Evolutionary conservation across 257 asterid genomes (phyloP).

Genomic region (Thymus mandschuricus): DNA sequence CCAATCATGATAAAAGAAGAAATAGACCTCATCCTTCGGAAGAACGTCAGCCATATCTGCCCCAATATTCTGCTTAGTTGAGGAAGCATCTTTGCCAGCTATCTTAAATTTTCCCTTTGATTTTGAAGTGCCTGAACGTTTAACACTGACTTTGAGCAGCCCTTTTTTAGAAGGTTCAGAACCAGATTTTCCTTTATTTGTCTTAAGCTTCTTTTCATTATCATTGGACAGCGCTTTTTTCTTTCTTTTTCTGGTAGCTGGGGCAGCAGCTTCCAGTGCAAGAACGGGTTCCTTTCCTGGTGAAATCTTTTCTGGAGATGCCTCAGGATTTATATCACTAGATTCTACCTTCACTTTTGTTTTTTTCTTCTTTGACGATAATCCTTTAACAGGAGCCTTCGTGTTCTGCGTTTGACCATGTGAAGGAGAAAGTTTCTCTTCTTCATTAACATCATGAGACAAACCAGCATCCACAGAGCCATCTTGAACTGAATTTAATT

Average conservation of each 20-base stretch:
- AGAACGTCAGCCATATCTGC: slow-evolving; percentile 38
- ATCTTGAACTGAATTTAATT: slow-evolving; percentile 42
- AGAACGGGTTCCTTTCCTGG: slow-evolving; percentile 43
- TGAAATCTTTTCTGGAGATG: slow-evolving; percentile 41
- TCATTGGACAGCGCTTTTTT: slow-evolving; percentile 31
- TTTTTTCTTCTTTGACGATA: slow-evolving; percentile 42
- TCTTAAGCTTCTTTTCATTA: slow-evolving; percentile 48
- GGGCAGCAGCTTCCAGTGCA: slow-evolving; percentile 45
- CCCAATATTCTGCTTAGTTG: slow-evolving; percentile 35
- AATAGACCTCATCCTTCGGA: slow-evolving; percentile 63
- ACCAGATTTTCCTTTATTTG: slow-evolving; percentile 47
- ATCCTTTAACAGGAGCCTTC: slow-evolving; percentile 42
- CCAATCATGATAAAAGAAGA: slow-evolving; percentile 26
- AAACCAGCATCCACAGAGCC: slow-evolving; percentile 52
- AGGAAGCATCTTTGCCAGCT: slow-evolving; percentile 39
- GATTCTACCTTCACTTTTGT: slow-evolving; percentile 38
- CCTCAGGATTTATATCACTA: slow-evolving; percentile 41
- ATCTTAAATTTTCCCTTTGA: slow-evolving; percentile 46
- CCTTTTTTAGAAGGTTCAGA: slow-evolving; percentile 42
- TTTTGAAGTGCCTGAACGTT: slow-evolving; percentile 48
- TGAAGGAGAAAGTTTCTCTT: slow-evolving; percentile 39
- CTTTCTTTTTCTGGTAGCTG: slow-evolving; percentile 55
- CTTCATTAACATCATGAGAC: slow-evolving; percentile 41
- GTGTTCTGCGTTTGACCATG: slow-evolving; percentile 34
- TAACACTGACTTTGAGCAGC: slow-evolving; percentile 29